A percentile compares a stretch with the other conserved stretches of the same genome.
Evolutionary conservation across 208 protist species (phyloP).

Genomic region (Crithidia thermophila): DNA sequence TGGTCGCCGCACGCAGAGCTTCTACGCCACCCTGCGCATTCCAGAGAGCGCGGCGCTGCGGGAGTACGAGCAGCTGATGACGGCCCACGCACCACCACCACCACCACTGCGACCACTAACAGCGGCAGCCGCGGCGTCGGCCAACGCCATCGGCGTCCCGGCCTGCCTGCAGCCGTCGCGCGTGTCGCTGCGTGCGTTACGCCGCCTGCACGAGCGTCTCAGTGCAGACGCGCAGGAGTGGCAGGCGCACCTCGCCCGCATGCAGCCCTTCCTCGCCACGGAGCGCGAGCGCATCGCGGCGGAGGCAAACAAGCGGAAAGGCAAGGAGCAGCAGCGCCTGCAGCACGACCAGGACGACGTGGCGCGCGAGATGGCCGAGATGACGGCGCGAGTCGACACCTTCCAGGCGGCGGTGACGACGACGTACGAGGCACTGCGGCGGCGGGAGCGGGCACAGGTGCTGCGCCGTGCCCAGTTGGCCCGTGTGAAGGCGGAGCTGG

Average conservation of each 20-base stretch:
- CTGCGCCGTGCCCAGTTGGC: slow-evolving; percentile 44
- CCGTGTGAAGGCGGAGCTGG: slow-evolving; percentile 38
- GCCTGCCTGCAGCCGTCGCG: slow-evolving; percentile 9
- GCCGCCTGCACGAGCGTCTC: slow-evolving; percentile 19
- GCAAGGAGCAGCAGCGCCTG: slow-evolving; percentile 60
- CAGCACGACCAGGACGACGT: slow-evolving; percentile 61
- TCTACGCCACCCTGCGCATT: not conserved
- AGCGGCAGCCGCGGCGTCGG: not conserved
- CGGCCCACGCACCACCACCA: slow-evolving; percentile 2
- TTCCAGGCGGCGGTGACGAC: slow-evolving; percentile 15
- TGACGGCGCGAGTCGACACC: slow-evolving; percentile 28
- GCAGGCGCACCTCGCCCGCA: slow-evolving; percentile 19
- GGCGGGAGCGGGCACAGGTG: slow-evolving; percentile 49
- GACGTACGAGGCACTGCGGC: slow-evolving; percentile 45
- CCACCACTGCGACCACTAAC: not conserved
- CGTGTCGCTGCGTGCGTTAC: slow-evolving; percentile 33
- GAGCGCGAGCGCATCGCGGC: slow-evolving; percentile 40
- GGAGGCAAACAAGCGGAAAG: slow-evolving; percentile 50
- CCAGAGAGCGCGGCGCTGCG: slow-evolving; percentile 19
- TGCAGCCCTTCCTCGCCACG: slow-evolving; percentile 29
- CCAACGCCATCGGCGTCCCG: slow-evolving; percentile 1
- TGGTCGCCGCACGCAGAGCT: not conserved
- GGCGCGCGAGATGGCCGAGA: slow-evolving; percentile 23
- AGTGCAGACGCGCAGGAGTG: slow-evolving; percentile 17
- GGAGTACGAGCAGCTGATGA: slow-evolving; percentile 22